Evolutionary conservation across 2,329 filamentous ascomycete genomes (phyloP).

Genomic region (Lachnellula subtilissima): DNA sequence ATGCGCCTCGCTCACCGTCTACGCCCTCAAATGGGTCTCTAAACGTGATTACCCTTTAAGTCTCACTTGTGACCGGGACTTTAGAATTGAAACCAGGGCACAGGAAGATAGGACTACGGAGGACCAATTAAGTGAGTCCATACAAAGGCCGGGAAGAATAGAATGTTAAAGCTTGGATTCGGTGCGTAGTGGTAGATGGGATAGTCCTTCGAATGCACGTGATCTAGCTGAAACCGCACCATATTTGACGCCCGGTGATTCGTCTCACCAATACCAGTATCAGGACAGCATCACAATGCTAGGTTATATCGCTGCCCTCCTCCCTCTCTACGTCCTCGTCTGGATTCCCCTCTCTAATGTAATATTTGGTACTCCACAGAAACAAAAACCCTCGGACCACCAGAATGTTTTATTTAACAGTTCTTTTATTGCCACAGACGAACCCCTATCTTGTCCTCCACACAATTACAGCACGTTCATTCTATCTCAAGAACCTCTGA

Average conservation of each 20-base stretch:
- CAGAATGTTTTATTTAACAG: slow-evolving; percentile 18
- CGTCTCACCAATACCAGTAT: background rate
- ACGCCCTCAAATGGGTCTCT: too few species aligned
- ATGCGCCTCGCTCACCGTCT: too few species aligned
- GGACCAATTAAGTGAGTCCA: background rate
- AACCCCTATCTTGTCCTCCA: slow-evolving; percentile 23
- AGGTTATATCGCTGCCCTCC: slow-evolving; percentile 25
- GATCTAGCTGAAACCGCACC: background rate
- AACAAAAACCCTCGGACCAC: background rate
- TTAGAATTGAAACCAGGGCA: background rate
- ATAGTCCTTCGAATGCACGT: too few species aligned
- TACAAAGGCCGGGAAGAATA: background rate
- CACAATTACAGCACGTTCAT: slow-evolving; percentile 39
- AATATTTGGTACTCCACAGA: slow-evolving; percentile 14
- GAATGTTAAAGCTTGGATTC: background rate
- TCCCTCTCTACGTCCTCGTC: slow-evolving; percentile 28
- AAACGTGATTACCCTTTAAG: background rate
- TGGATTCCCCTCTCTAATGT: slow-evolving; percentile 25
- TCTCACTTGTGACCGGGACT: background rate
- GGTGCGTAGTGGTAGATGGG: background rate
- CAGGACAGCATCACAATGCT: slow-evolving; percentile 21
- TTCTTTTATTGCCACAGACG: slow-evolving; percentile 29
- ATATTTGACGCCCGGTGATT: too few species aligned
- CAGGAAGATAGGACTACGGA: background rate
- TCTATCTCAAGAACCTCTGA: slow-evolving; percentile 47